phyloP scores from a whole-genome alignment of 106 monocot genomes.

The Acanthochlamys bracteata region DNA sequence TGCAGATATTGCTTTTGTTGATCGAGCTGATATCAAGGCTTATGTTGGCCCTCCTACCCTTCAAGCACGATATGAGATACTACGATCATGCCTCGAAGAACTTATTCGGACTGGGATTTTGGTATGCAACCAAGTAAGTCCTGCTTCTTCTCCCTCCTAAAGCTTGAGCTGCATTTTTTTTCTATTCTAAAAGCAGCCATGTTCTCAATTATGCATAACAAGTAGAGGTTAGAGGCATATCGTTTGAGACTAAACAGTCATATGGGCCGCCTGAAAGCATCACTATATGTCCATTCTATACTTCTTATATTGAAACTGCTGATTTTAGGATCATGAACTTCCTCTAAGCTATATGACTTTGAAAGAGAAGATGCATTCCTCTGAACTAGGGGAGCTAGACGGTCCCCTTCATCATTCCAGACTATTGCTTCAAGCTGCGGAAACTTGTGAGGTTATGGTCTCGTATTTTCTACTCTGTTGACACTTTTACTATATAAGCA shows the following conservation, averaged over 20 bases:
- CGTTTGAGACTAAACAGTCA: no score
- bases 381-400: slow-evolving; percentile 15
- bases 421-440: slow-evolving; percentile 68
- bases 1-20: slow-evolving; percentile 99
- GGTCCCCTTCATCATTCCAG: slow-evolving; percentile 27
- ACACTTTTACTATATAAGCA: neutral
- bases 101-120: slow-evolving; percentile 64
- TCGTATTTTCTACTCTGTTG: neutral
- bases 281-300: neutral
- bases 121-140: slow-evolving; percentile 35
- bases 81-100: slow-evolving; percentile 85
- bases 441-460: slow-evolving; percentile 56
- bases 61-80: slow-evolving; percentile 85
- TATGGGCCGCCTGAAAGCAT: neutral
- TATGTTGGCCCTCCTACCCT: slow-evolving; percentile 90
- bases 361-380: slow-evolving; percentile 44
- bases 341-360: slow-evolving; percentile 46
- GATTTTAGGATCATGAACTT: slow-evolving; percentile 34
- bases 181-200: no score
- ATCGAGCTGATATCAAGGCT: slow-evolving; percentile 96
- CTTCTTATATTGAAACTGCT: neutral
- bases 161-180: no score
- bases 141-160: no score
- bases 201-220: no score
- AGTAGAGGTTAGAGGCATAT: no score